Evolutionary conservation across 2,329 filamentous ascomycete genomes (phyloP).

Genomic region (Apiospora pterosperma): DNA sequence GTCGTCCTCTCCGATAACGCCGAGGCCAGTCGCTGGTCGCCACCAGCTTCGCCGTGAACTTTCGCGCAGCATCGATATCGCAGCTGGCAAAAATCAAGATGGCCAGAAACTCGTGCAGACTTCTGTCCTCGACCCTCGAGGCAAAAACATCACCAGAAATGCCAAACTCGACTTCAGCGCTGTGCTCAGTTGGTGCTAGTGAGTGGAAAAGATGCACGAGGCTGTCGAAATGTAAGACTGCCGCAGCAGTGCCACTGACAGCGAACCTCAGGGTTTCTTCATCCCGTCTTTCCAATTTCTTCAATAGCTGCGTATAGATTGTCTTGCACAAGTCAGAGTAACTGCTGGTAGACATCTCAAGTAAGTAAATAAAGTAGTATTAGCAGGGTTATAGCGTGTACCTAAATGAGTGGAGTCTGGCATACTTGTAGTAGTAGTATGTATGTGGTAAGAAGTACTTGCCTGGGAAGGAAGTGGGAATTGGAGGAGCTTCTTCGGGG

Average conservation of each 20-base stretch:
- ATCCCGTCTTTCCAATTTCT: slow-evolving; percentile 16
- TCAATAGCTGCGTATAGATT: slow-evolving; percentile 9
- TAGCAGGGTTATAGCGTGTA: neutral
- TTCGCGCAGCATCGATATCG: slow-evolving; percentile 17
- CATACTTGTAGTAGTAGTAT: too few relatives aligned
- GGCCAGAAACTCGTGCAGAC: slow-evolving; percentile 28
- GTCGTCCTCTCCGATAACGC: neutral
- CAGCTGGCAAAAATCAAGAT: slow-evolving; percentile 27
- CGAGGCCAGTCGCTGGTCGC: slow-evolving; percentile 6
- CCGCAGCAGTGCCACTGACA: slow-evolving; percentile 15
- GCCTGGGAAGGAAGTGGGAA: neutral
- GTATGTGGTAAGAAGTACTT: neutral
- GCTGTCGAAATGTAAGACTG: slow-evolving; percentile 14
- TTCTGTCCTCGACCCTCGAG: slow-evolving; percentile 14
- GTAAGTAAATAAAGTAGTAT: neutral
- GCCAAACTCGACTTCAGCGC: slow-evolving; percentile 8
- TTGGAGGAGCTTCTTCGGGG: neutral
- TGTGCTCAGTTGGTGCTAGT: slow-evolving; percentile 4
- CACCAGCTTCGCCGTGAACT: slow-evolving; percentile 17
- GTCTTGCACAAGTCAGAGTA: neutral
- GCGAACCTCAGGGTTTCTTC: slow-evolving; percentile 17
- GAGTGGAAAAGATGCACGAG: slow-evolving; percentile 16
- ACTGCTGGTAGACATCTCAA: neutral
- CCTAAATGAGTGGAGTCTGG: neutral
- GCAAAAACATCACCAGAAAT: slow-evolving; percentile 16